Conservation (phyloP, 352 stramenopile genomes). For the Plasmopara viticola region DNA sequence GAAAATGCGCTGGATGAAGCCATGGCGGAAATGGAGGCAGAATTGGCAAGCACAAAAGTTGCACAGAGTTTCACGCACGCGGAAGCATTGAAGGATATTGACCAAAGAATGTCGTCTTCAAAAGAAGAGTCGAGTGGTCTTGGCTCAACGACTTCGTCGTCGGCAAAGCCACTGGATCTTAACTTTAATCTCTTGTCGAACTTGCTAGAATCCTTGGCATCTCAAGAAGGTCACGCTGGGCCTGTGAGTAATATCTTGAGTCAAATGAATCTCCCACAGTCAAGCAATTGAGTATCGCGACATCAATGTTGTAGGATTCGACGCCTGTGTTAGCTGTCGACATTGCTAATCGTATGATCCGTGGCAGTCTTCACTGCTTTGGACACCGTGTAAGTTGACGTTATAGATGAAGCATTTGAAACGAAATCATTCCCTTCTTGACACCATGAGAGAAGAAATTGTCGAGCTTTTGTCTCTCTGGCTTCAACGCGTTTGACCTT, state of each 20-base stretch:
- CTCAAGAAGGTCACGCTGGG: conserved; percentile 62
- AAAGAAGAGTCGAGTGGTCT: conserved; percentile 10
- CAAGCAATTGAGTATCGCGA: background rate
- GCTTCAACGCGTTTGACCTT: conserved; percentile 31
- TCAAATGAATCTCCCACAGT: conserved; percentile 38
- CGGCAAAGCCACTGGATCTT: conserved; percentile 53
- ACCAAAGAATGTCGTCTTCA: conserved; percentile 4
- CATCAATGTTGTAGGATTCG: background rate
- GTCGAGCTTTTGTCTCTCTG: conserved; percentile 34
- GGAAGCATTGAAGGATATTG: conserved; percentile 15
- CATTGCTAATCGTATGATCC: background rate
- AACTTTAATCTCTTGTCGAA: conserved; percentile 83
- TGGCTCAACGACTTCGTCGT: conserved; percentile 17
- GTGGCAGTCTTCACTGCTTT: background rate
- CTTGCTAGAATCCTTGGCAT: conserved; percentile 74
- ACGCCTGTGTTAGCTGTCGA: background rate
- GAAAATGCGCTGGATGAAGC: conserved; percentile 41
- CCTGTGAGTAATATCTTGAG: conserved; percentile 73
- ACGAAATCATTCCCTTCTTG: conserved; percentile 16
- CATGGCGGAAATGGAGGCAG: conserved; percentile 75
- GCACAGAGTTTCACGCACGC: conserved; percentile 48
- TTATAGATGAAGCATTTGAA: background rate
- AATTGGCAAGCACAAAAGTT: conserved; percentile 48
- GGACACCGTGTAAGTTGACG: background rate
- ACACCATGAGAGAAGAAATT: conserved; percentile 44